These are phyloP conservation scores for Cordyceps farinosa DNA, from an alignment of 2,329 filamentous ascomycete genomes.

Conservation along the genomic window DNA sequence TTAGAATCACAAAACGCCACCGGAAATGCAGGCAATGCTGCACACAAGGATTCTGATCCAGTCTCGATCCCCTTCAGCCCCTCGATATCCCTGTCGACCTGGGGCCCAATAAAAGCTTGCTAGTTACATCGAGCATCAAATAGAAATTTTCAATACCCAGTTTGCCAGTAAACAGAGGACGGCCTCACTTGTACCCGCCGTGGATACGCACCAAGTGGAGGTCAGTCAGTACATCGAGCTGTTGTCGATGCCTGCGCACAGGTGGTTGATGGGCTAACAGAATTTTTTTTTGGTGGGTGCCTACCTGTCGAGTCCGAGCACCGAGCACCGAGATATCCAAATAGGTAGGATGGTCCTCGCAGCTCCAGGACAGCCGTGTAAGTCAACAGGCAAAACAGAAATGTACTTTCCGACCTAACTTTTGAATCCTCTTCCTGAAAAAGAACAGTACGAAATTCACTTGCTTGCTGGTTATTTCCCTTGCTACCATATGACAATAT, in stretches of 20 bases:
- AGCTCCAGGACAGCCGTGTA: not conserved
- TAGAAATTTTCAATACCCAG: not conserved
- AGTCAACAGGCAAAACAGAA: not conserved
- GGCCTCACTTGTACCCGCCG: not conserved
- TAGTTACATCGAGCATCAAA: not conserved
- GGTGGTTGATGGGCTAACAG: no score
- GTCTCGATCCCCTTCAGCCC: not conserved
- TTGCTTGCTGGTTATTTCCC: not conserved
- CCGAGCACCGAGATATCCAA: not conserved
- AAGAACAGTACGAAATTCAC: not conserved
- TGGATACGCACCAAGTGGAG: not conserved
- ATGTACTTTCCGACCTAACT: no score
- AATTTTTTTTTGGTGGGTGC: not conserved
- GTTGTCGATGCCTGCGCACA: not conserved
- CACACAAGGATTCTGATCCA: not conserved
- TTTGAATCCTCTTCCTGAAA: no score
- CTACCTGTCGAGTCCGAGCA: not conserved
- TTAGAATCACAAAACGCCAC: not conserved
- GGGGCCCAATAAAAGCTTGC: not conserved
- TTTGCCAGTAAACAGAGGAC: not conserved
- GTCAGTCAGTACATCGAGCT: not conserved
- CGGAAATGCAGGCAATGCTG: not conserved
- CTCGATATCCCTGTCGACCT: not conserved
- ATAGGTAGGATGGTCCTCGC: not conserved
- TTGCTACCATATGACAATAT: not conserved